phyloP scores from a whole-genome alignment of 306 rosid genomes.

The Sicyos edulis region DNA sequence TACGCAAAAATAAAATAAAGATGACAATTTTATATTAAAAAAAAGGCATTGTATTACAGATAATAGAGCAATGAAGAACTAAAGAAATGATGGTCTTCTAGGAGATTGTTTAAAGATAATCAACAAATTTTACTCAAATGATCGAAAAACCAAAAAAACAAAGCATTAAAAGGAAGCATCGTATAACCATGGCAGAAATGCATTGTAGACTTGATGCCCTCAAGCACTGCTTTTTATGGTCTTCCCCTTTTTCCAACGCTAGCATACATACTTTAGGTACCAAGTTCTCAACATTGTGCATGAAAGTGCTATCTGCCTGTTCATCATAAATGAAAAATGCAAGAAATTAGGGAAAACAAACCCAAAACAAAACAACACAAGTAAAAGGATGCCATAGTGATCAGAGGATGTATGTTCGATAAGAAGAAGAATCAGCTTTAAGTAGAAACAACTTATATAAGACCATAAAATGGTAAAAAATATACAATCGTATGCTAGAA shows the following conservation, averaged over 20 bases:
- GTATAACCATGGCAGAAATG: slow-evolving; percentile 85
- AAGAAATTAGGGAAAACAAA: slow-evolving; percentile 16
- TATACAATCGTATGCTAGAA: background rate
- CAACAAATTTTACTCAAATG: background rate
- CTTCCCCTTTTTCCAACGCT: slow-evolving; percentile 54
- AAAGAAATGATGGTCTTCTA: background rate
- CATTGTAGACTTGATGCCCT: slow-evolving; percentile 95
- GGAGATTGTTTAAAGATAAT: background rate
- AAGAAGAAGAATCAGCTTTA: background rate
- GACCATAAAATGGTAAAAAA: background rate
- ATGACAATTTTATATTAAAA: too few species aligned
- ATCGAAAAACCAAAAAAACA: slow-evolving; percentile 14
- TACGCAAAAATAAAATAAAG: too few species aligned
- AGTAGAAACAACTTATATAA: background rate
- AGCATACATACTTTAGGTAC: slow-evolving; percentile 65
- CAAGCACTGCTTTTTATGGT: slow-evolving; percentile 46
- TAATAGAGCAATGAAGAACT: too few species aligned
- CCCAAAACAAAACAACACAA: too few species aligned
- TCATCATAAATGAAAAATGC: slow-evolving; percentile 22
- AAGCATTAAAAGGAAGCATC: slow-evolving; percentile 14
- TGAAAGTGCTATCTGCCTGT: slow-evolving; percentile 79
- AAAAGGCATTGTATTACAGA: too few species aligned
- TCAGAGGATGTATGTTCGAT: background rate
- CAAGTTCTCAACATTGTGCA: slow-evolving; percentile 71
- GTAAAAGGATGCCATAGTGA: background rate